Base-by-base conservation (phyloP, 805 yeast genomes). In the Candida piceae region DNA sequence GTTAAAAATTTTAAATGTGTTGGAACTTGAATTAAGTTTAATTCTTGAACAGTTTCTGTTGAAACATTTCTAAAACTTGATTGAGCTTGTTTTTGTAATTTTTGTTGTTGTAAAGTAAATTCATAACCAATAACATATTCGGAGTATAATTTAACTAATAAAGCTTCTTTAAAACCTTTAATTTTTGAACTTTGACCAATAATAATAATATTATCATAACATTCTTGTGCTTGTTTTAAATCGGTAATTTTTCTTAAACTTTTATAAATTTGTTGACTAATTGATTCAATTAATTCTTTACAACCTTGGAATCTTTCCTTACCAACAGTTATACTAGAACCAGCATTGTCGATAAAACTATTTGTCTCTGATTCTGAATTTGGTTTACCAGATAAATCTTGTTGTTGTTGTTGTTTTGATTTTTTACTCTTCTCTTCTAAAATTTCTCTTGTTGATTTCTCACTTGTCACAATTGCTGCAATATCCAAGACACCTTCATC, bases 281-380 rank as follows among this genome's bases (percentile, higher is more conserved):
- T 68, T 16, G 55, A 53, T 4, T 62, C 66, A 23, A 90, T 69
- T 36, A 90, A 68, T 16, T 62, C 67, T 31, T 72, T 77, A 25
- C 83, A 66, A 1, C 97, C 97, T 55, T 75, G 80, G 60, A 90
- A 90, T 50, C 97, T 70, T 63, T 88, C 95, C 42, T 80, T 84
- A 3, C 97, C 97, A n/a, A 90, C 77, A 7, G 66, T 65, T n/a
- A 84, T 55, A 37, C 64, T 63, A 33, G 71, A 64, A 4, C 85
- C 83, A n/a, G 51, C 51, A 4, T 60, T 52, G 59, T 84, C 95
- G 21, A 66, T 55, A 54, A 89, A 90, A 6, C 69, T 57, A 58
- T 88, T 89, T n/a, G 64, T 70, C 49, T 84, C 90, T 40, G 80
- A 58, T 52, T 86, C 90, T 26, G 74, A 67, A 61, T 90, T 89